Conservation (phyloP, 78 protist genomes). For the Thecamonas trahens region DNA sequence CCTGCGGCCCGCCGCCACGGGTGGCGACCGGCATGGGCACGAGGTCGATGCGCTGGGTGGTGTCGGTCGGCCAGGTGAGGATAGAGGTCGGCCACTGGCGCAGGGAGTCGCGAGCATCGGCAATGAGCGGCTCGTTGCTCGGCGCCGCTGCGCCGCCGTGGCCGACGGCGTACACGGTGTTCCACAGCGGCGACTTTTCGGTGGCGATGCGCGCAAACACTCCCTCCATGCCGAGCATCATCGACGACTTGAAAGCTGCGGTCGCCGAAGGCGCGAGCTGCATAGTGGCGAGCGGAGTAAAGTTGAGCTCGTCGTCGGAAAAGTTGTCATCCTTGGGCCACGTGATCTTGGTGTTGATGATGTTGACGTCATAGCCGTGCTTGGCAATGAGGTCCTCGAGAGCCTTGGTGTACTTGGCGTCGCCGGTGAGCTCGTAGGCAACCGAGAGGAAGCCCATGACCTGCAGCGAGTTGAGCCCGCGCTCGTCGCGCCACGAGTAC, state of each 20-base stretch:
- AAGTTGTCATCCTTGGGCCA: conserved; percentile 7
- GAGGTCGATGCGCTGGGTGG: no score
- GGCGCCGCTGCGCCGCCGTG: neutral
- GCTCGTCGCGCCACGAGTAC: neutral
- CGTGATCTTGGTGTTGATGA: neutral
- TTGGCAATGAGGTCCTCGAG: neutral
- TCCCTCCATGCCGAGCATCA: neutral
- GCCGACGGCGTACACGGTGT: neutral
- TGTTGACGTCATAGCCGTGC: conserved; percentile 1
- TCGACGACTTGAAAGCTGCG: neutral
- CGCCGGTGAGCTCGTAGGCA: conserved; percentile 3
- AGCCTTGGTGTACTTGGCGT: neutral
- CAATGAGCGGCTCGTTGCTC: neutral
- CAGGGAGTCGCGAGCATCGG: neutral
- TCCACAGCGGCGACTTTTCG: neutral
- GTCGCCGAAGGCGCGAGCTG: neutral
- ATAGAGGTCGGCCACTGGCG: no score
- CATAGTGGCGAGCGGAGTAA: neutral
- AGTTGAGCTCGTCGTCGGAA: conserved; percentile 15
- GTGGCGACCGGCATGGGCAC: neutral
- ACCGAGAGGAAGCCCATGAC: neutral
- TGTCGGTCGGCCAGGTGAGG: no score
- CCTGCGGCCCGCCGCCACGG: neutral
- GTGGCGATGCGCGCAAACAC: neutral
- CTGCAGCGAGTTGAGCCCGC: conserved; percentile 12